Base-by-base conservation (phyloP, 371 early-diverging fungal genomes). In the Mortierella sp. region DNA sequence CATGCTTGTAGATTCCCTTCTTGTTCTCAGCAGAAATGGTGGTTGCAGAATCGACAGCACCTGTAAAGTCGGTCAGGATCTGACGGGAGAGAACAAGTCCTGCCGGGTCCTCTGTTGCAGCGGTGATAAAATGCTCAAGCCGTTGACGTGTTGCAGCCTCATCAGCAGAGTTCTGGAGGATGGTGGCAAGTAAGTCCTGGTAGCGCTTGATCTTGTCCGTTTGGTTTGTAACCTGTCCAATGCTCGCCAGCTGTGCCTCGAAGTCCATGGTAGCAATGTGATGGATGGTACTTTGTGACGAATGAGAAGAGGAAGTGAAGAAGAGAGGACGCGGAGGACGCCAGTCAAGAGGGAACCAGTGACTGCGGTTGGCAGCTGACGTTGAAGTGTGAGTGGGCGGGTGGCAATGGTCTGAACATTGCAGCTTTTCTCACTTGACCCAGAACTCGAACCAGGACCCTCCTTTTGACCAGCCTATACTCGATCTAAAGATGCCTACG, bases 81-180 rank as follows among this genome's bases (percentile, higher is more conserved):
- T 90, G 92, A 41, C 95, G 85, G 17, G 91, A 88, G 48, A 89
- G 84, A 6, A 93, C 93, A 1, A 93, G 80, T 10, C 92, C 93
- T 10, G 92, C 85, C 44, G 86, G 81, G 46, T 94, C 95, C 60
- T 91, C 88, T 19, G 90, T 79, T 12, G 88, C 84, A 17, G 90
- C 88, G 40, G 82, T 79, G 40, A 93, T 67, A 46, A 88, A 87
- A 12, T 58, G 73, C 60, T 84, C 70, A 10, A 77, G 63, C 10
- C 52, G 70, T 8, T 44, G 54, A 2, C 60, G 40, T 12, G 77
- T 65, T 12, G 48, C 16, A 2, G 51, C 45, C 27, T 54, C 64
- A 44, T 57, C 66, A 16, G 58, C 28, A 13, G 52, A 29, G 40
- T 45, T 47, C 28, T 64, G 61, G 13, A 77, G 66, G 57, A 70